phyloP scores from a whole-genome alignment of 257 asterid genomes.

The Prunella vulgaris region DNA sequence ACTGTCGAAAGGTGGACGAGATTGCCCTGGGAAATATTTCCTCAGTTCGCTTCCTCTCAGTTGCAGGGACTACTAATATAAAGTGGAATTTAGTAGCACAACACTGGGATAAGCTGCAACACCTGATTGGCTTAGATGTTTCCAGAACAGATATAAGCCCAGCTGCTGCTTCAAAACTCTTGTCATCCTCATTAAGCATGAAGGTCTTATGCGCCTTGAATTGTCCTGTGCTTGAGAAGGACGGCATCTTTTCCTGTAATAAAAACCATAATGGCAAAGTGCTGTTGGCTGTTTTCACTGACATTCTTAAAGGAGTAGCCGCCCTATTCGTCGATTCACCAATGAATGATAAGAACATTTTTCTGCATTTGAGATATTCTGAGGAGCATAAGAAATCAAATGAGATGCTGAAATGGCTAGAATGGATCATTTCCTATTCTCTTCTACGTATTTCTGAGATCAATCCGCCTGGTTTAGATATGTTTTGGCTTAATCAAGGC shows the following conservation, averaged over 20 bases:
- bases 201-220: conserved; percentile 68
- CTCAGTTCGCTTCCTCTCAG: conserved; percentile 68
- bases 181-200: conserved; percentile 51
- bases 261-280: conserved; percentile 57
- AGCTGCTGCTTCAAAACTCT: conserved; percentile 40
- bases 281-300: conserved; percentile 50
- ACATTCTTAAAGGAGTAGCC: conserved; percentile 54
- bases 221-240: conserved; percentile 57
- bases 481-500: conserved; percentile 83
- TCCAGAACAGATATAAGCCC: conserved; percentile 68
- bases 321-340: conserved; percentile 44
- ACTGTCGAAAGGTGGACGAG: conserved; percentile 65
- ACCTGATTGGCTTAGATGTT: conserved; percentile 69
- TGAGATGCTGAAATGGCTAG: conserved; percentile 70
- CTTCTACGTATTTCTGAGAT: conserved; percentile 77
- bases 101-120: conserved; percentile 63
- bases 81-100: conserved; percentile 56
- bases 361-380: conserved; percentile 43
- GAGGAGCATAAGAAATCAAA: conserved; percentile 41
- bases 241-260: conserved; percentile 41
- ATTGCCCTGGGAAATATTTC: conserved; percentile 46
- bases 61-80: conserved; percentile 63
- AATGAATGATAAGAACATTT: conserved; percentile 42
- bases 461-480: conserved; percentile 65
- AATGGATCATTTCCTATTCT: conserved; percentile 65